phyloP scores from a whole-genome alignment of 2,329 filamentous ascomycete genomes.

The Pyricularia grisea region DNA sequence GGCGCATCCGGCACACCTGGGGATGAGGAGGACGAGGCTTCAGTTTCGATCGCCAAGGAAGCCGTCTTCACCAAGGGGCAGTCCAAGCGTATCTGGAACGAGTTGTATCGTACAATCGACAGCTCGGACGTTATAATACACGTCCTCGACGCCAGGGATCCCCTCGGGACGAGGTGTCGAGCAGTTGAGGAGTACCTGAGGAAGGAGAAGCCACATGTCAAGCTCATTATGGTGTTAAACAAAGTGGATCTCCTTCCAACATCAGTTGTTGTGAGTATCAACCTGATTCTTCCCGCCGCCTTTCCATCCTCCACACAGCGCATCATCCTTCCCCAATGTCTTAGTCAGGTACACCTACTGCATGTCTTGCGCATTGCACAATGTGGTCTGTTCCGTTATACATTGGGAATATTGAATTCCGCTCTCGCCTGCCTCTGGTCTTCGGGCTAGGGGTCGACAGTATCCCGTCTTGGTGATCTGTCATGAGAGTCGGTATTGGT shows the following conservation, averaged over 20 bases:
- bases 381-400: slow-evolving; percentile 97
- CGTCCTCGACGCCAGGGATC: slow-evolving; percentile 82
- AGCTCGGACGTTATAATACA: slow-evolving; percentile 96
- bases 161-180: slow-evolving; percentile 79
- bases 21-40: slow-evolving; percentile 34
- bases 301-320: slow-evolving; percentile 3
- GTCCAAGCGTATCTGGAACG: slow-evolving; percentile 94
- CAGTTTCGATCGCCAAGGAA: slow-evolving; percentile 59
- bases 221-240: slow-evolving; percentile 81
- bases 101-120: slow-evolving; percentile 70
- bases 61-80: slow-evolving; percentile 92
- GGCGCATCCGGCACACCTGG: slow-evolving; percentile 52
- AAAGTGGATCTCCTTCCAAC: slow-evolving; percentile 92
- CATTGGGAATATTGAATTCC: slow-evolving; percentile 84
- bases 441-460: slow-evolving; percentile 61
- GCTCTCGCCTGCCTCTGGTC: slow-evolving; percentile 56
- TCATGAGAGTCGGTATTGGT: slow-evolving; percentile 71
- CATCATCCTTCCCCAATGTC: slow-evolving; percentile 48
- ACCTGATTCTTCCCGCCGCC: slow-evolving; percentile 8
- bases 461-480: slow-evolving; percentile 82
- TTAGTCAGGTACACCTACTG: slow-evolving; percentile 76
- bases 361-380: slow-evolving; percentile 32
- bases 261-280: slow-evolving; percentile 77
- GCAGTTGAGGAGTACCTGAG: slow-evolving; percentile 89
- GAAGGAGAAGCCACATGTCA: slow-evolving; percentile 74